phyloP scores from a whole-genome alignment of 192 early-diverging fungal genomes.

The Umbelopsis vinacea region DNA sequence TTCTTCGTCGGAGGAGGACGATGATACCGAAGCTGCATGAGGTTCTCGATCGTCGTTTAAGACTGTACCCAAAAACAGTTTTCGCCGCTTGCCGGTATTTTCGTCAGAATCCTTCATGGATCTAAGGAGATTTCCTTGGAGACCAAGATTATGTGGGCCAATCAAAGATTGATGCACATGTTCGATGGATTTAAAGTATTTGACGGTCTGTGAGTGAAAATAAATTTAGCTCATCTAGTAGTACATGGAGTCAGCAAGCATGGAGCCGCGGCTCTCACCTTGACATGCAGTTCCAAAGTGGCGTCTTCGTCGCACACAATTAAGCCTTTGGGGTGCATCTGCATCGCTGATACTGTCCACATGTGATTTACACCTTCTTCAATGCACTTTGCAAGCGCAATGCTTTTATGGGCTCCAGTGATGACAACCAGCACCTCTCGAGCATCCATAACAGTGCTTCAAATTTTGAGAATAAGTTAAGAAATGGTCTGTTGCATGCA shows the following conservation, averaged over 20 bases:
- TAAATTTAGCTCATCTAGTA: background rate
- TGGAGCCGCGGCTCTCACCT: conserved; percentile 39
- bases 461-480: background rate
- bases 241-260: background rate
- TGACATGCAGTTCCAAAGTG: conserved; percentile 86
- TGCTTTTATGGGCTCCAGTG: conserved; percentile 81
- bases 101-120: conserved; percentile 40
- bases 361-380: conserved; percentile 84
- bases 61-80: conserved; percentile 37
- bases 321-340: conserved; percentile 80
- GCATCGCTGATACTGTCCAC: conserved; percentile 89
- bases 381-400: conserved; percentile 37
- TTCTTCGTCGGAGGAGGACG: background rate
- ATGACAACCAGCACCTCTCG: conserved; percentile 85
- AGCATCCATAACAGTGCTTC: conserved; percentile 85
- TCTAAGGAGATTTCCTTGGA: conserved; percentile 59
- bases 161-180: conserved; percentile 78
- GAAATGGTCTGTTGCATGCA: too few relatives aligned
- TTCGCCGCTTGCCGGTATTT: conserved; percentile 31
- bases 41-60: conserved; percentile 27
- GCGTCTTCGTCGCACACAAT: conserved; percentile 91
- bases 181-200: conserved; percentile 89
- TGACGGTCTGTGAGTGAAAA: conserved; percentile 73
- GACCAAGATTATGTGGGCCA: conserved; percentile 71
- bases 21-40: background rate